Percentiles rank a stretch among this genome's conserved stretches.
Conservation (phyloP, 208 protist genomes). For the Leishmania guyanensis region DNA sequence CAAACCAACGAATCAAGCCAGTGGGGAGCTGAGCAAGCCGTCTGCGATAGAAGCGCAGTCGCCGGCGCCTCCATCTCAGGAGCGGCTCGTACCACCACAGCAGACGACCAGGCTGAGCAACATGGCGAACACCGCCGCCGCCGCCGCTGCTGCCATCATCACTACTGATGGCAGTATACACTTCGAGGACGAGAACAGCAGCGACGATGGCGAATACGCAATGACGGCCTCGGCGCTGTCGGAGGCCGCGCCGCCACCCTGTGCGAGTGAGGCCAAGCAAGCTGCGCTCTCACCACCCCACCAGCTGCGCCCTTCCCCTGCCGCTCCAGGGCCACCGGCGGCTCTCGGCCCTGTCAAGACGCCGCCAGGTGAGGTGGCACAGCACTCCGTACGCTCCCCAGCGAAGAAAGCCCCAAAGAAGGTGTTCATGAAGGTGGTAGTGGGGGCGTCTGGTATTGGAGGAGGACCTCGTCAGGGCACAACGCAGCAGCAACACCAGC, state of each 20-base stretch:
- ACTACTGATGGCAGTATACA: conserved; percentile 1
- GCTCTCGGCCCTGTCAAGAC: not conserved
- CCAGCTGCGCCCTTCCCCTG: no score
- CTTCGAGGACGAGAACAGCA: conserved; percentile 7
- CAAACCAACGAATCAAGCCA: not conserved
- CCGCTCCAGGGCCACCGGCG: not conserved
- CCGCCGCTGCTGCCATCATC: not conserved
- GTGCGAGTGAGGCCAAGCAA: not conserved
- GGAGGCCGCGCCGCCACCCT: not conserved
- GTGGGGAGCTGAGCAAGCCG: not conserved
- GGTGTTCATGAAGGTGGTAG: not conserved
- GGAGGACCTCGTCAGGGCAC: not conserved
- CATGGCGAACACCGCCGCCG: not conserved
- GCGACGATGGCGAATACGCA: not conserved
- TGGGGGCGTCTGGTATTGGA: not conserved
- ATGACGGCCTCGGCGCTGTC: not conserved
- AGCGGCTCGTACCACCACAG: not conserved
- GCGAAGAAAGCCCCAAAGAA: not conserved
- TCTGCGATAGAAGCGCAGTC: not conserved
- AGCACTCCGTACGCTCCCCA: not conserved
- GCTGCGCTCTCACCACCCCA: not conserved
- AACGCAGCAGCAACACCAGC: not conserved
- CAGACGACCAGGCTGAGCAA: not conserved
- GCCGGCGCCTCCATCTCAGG: not conserved
- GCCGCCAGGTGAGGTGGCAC: not conserved